These are phyloP conservation scores for Spencermartinsiella ligniputridi DNA, from an alignment of 1,139 yeast genomes.

Conservation along the genomic window DNA sequence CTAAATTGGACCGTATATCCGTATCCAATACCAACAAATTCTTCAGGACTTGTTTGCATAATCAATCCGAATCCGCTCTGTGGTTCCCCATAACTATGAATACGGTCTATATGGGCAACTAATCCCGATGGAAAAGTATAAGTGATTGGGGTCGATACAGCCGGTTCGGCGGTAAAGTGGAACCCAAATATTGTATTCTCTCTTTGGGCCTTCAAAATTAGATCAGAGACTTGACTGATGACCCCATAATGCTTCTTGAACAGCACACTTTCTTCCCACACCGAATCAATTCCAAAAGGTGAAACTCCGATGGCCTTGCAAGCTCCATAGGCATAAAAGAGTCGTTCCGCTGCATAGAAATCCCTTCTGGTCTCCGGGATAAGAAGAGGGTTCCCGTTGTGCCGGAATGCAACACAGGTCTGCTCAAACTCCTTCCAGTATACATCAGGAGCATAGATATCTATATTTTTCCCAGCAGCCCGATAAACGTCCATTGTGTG, in stretches of 20 bases:
- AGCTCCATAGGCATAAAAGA: slow-evolving; percentile 11
- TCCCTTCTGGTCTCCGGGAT: slow-evolving; percentile 14
- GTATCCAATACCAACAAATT: slow-evolving; percentile 11
- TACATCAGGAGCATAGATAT: slow-evolving; percentile 10
- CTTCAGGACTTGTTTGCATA: slow-evolving; percentile 5
- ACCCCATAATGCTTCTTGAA: slow-evolving; percentile 10
- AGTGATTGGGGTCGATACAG: neutral
- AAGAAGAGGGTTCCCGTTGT: slow-evolving; percentile 7
- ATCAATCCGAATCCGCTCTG: slow-evolving; percentile 11
- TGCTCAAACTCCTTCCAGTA: slow-evolving; percentile 11
- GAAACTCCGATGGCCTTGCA: slow-evolving; percentile 15
- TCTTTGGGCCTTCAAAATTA: slow-evolving; percentile 10
- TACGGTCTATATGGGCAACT: slow-evolving; percentile 7
- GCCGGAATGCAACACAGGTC: slow-evolving; percentile 9
- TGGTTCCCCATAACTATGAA: slow-evolving; percentile 10
- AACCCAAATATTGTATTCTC: slow-evolving; percentile 11
- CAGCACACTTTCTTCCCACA: slow-evolving; percentile 9
- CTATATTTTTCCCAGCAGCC: slow-evolving; percentile 7
- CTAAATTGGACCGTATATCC: slow-evolving; percentile 10
- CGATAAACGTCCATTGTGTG: slow-evolving; percentile 13
- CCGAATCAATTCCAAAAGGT: slow-evolving; percentile 13
- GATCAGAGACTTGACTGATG: slow-evolving; percentile 8
- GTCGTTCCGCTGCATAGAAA: slow-evolving; percentile 9
- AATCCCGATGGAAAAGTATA: neutral
- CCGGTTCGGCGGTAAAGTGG: slow-evolving; percentile 9